Conservation (phyloP, 2,329 filamentous ascomycete species). For the Harringtonia lauricola region DNA sequence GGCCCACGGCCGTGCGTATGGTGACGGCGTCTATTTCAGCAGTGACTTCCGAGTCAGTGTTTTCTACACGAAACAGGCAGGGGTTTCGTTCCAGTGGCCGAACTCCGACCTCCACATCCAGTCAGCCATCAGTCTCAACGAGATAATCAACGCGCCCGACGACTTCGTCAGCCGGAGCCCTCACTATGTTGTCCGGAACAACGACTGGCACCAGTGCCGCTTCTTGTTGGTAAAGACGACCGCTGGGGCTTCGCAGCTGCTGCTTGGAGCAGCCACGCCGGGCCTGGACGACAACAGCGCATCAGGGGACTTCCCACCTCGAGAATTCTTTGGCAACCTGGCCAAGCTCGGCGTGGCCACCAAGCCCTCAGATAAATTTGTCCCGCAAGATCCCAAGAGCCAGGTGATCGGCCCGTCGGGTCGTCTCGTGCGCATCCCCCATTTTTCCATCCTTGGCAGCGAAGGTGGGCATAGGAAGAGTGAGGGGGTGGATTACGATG, state of each 20-base stretch:
- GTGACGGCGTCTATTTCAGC: slow-evolving; percentile 77
- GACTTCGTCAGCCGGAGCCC: slow-evolving; percentile 45
- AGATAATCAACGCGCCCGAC: slow-evolving; percentile 65
- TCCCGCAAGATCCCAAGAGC: too few relatives aligned
- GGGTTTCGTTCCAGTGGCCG: slow-evolving; percentile 39
- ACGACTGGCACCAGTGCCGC: slow-evolving; percentile 83
- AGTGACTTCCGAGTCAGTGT: slow-evolving; percentile 42
- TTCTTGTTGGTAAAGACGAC: slow-evolving; percentile 64
- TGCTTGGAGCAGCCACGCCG: background rate
- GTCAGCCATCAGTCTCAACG: slow-evolving; percentile 62
- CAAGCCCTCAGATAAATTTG: too few relatives aligned
- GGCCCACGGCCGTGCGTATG: slow-evolving; percentile 57
- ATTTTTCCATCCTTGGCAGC: too few relatives aligned
- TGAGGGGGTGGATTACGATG: too few relatives aligned
- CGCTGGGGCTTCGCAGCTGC: too few relatives aligned
- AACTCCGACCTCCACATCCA: slow-evolving; percentile 51
- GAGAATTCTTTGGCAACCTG: too few relatives aligned
- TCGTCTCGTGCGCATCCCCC: too few relatives aligned
- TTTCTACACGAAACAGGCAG: slow-evolving; percentile 20
- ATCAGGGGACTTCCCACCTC: too few relatives aligned
- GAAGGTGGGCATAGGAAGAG: too few relatives aligned
- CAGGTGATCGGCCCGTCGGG: too few relatives aligned
- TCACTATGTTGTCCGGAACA: slow-evolving; percentile 60
- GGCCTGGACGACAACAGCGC: too few relatives aligned
- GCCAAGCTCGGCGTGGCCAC: too few relatives aligned